Percentiles rank a stretch among this genome's conserved stretches.
phyloP scores from a whole-genome alignment of 306 rosid species.

The Trichosanthes cucumerina region DNA sequence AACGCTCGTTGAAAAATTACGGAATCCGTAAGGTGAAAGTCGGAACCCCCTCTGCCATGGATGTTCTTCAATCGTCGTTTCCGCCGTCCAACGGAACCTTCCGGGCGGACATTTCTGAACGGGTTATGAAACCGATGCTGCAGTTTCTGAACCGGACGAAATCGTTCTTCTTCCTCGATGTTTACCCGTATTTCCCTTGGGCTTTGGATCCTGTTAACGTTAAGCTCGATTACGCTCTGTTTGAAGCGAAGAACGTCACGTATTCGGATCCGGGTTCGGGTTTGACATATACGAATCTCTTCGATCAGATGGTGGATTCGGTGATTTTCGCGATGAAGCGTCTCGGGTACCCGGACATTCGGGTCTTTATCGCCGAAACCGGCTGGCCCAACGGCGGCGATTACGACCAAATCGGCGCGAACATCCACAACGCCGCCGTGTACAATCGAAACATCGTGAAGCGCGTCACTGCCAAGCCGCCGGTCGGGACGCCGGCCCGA shows the following conservation, averaged over 20 bases:
- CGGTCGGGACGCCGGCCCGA: conserved; percentile 65
- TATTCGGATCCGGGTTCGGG: conserved; percentile 50
- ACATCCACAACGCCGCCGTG: conserved; percentile 61
- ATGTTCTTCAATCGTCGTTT: conserved; percentile 47
- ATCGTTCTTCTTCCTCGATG: conserved; percentile 72
- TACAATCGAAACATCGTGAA: conserved; percentile 60
- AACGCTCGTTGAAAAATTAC: conserved; percentile 24
- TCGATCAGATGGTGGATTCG: conserved; percentile 88
- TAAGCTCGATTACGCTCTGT: conserved; percentile 42
- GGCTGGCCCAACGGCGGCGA: conserved; percentile 94
- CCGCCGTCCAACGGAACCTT: conserved; percentile 76
- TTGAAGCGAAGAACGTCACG: conserved; percentile 33
- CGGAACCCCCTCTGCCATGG: conserved; percentile 65
- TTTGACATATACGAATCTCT: conserved; percentile 46
- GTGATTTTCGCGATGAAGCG: conserved; percentile 67
- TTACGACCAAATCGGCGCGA: conserved; percentile 61
- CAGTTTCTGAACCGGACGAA: conserved; percentile 46
- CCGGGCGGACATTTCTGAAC: conserved; percentile 38
- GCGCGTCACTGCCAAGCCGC: conserved; percentile 38
- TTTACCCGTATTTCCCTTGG: conserved; percentile 69
- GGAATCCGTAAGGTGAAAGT: conserved; percentile 48
- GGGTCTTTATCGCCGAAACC: conserved; percentile 69
- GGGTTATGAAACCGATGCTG: conserved; percentile 54
- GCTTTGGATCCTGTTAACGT: conserved; percentile 35
- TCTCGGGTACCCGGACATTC: conserved; percentile 48